These are phyloP conservation scores for Epichloe glyceriae DNA, from an alignment of 2,329 filamentous ascomycete genomes.

Conservation along the genomic window DNA sequence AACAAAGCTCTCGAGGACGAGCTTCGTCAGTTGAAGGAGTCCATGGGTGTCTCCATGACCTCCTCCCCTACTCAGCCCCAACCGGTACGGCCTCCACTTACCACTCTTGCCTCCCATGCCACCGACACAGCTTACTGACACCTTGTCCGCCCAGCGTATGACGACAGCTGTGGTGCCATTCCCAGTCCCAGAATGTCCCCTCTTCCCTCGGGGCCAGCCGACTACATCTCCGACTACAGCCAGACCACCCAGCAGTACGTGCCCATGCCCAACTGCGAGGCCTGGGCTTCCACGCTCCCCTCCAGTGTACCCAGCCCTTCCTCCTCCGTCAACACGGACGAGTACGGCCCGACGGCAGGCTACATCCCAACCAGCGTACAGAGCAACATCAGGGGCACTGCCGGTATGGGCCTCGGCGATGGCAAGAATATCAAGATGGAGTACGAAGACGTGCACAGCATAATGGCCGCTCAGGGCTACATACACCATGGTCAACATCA, in stretches of 20 bases:
- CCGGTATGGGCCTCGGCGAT: conserved; percentile 13
- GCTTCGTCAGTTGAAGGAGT: conserved; percentile 31
- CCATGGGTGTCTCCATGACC: conserved; percentile 28
- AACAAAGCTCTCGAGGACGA: conserved; percentile 43
- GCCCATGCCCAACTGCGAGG: conserved; percentile 28
- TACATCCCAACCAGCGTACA: conserved; percentile 39
- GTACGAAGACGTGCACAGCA: conserved; percentile 24
- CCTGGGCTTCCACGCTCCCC: conserved; percentile 32
- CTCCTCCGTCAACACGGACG: conserved; percentile 34
- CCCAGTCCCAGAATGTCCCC: conserved; percentile 32
- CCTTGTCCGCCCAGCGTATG: conserved; percentile 22
- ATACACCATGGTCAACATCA: conserved; percentile 11
- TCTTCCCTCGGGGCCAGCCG: conserved; percentile 25
- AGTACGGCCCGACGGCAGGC: conserved; percentile 25
- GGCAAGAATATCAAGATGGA: conserved; percentile 27
- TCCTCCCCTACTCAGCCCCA: conserved; percentile 27
- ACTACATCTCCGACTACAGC: conserved; percentile 33
- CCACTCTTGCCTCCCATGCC: conserved; percentile 3
- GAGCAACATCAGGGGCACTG: conserved; percentile 23
- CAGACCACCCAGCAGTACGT: conserved; percentile 20
- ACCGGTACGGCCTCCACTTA: conserved; percentile 22
- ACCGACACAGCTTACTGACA: conserved; percentile 9
- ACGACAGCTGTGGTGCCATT: conserved; percentile 25
- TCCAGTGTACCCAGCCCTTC: conserved; percentile 40
- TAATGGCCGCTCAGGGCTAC: conserved; percentile 11